Evolutionary conservation across 495 filamentous ascomycete species (phyloP), one percentile per base, ranked within the genome.

Genomic region (Penicillium cataractarum): DNA sequence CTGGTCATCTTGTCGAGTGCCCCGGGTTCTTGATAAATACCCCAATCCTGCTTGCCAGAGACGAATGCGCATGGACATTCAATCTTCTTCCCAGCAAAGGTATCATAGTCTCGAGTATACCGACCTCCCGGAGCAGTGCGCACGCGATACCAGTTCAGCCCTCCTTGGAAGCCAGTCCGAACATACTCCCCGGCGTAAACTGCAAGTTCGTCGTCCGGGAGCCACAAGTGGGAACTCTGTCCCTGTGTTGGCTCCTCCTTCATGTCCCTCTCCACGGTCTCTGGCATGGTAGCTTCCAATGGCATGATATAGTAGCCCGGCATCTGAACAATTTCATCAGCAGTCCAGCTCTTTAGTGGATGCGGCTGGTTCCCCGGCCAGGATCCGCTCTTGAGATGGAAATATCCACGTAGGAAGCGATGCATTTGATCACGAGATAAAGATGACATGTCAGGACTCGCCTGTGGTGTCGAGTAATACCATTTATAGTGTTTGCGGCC

Each of bases 261-360:
- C 87, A 91, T 89, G 56, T 79, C 72, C 6, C 63, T 48, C 0
- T 76, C 78, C 17, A 91, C 80, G 0, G 78, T 76, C 39, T 83
- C 74, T 1, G 84, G 83, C 86, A 91, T 90, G 0, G 79, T 80
- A 40, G 74, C 70, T 24, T 84, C 66, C 3, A 82, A 65, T 2
- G 78, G 83, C 89, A 91, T 90, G 52, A 90, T 82, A 72, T 91
- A 90, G 71, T 90, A 90, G 39, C 83, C 78, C 17, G 88, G 89
- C 77, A 90, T 77, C 58, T 79, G 77, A 6, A 77, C 79, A 13
- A 90, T 64, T 42, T 86, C 81, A 17, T 66, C 67, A 2, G 86
- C 87, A 21, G 71, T 76, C 87, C 87, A 89, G 7, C 62, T 76
- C 22, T 71, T 59, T 35, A 91, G 68, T 5, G 82, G 81, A 59